Base-by-base conservation (phyloP, 208 protist species). In the Wallacemonas rigidus region DNA sequence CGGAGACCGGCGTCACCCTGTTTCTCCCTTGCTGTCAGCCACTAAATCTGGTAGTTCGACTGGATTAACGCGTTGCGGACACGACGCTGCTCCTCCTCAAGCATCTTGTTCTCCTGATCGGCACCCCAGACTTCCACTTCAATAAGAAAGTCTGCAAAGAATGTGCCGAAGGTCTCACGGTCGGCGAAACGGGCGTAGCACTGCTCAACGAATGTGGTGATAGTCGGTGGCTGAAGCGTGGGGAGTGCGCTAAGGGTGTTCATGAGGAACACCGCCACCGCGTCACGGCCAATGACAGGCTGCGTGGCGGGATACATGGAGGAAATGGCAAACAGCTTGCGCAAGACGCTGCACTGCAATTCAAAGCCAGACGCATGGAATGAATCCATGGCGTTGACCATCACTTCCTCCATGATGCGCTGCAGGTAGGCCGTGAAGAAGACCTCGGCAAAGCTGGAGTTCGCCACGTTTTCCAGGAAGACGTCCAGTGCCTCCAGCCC, bases 401-500 rank as follows among this genome's bases (percentile, higher is more conserved):
- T 75, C 15, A 95, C 88, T 40, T 97, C 92, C 39, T 87, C 79
- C 60, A 97, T 79, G 50, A 97, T 91, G 57, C 80, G 83, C 57
- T 91, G 77, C 69, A 94, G 87, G 79, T 93, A 95, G 4, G 85
- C 79, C 8, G 69, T 89, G 76, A 81, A 94, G 53, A 95, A 95
- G 1, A 76, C 58, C 75, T 93, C 79, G 2, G 84, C 79, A 38
- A 87, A 75, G 48, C 81, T 72, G 11, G 82, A 93, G 11, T 79
- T 69, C 1, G 77, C 62, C 26, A 97, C 83, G 70, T 94, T 90
- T 26, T 87, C 71, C 26, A 99, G 79, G 26, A 99, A 91, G n/a
- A 94, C 73, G 56, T 95, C 78, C 5, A 99, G 85, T 53, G 96
- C 98, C 68, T 99, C 92, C 12, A 98, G 83, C 11, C 88, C 92